Evolutionary conservation across 108 stramenopile genomes (phyloP).

Genomic region (Discostella pseudostelligera): DNA sequence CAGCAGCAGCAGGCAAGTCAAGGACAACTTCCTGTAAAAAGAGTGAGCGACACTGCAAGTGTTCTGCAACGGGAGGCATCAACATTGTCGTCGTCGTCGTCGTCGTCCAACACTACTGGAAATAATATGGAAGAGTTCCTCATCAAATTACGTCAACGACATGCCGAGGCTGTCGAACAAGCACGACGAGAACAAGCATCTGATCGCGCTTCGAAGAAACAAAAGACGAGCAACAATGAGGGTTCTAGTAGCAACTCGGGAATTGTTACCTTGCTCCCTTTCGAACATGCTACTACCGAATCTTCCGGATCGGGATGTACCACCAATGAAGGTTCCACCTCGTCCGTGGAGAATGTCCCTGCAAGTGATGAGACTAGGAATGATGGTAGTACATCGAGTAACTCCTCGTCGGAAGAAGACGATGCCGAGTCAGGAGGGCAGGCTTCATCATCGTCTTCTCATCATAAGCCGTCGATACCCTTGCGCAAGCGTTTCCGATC

Average conservation of each 20-base stretch:
- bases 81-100: too few relatives aligned
- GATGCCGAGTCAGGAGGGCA: constrained; percentile 7
- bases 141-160: constrained; percentile 15
- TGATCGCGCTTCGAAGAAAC: neutral
- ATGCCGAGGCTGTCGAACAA: constrained; percentile 17
- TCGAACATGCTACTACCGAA: constrained; percentile 2
- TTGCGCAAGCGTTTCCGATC: constrained; percentile 31
- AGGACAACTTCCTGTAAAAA: too few relatives aligned
- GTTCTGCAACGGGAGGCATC: neutral
- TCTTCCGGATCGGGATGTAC: constrained; percentile 32
- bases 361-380: constrained; percentile 25
- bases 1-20: too few relatives aligned
- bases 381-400: constrained; percentile 23
- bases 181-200: constrained; percentile 13
- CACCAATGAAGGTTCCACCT: constrained; percentile 20
- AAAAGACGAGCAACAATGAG: neutral
- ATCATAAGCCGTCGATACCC: constrained; percentile 12
- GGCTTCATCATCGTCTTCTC: neutral
- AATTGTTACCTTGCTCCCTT: constrained; percentile 11
- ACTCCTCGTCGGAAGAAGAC: constrained; percentile 29
- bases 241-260: neutral
- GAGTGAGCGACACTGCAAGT: too few relatives aligned
- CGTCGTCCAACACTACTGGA: neutral
- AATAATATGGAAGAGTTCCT: constrained; percentile 14
- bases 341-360: constrained; percentile 14